Percentiles rank a stretch among this genome's conserved stretches.
Evolutionary conservation across 1,139 yeast species (phyloP).

Genomic region (Entelexis paramagnoliae): DNA sequence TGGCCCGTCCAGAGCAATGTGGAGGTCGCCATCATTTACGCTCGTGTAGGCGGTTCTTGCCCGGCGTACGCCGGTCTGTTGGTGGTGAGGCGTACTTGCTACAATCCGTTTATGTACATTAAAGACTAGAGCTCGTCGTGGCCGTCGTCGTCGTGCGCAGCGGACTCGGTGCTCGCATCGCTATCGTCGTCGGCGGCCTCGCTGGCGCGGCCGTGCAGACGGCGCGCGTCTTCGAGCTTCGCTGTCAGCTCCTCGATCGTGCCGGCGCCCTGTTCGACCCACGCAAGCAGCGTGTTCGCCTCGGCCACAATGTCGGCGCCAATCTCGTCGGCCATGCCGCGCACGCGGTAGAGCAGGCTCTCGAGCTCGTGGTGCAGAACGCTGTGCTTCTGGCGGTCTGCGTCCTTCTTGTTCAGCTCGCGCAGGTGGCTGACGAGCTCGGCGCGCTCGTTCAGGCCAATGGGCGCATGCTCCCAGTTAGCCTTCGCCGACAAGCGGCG

Average conservation of each 20-base stretch:
- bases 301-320: conserved; percentile 6
- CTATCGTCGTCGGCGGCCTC: background rate
- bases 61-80: no score
- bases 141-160: background rate
- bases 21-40: no score
- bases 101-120: background rate
- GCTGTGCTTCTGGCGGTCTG: conserved; percentile 20
- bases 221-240: conserved; percentile 17
- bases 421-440: conserved; percentile 19
- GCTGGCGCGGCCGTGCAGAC: conserved; percentile 7
- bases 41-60: no score
- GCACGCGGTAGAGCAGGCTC: conserved; percentile 22
- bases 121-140: conserved; percentile 11
- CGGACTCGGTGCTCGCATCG: no score
- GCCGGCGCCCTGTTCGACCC: conserved; percentile 20
- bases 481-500: conserved; percentile 12
- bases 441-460: conserved; percentile 18
- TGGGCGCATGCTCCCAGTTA: conserved; percentile 19
- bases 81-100: no score
- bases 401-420: conserved; percentile 21
- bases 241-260: conserved; percentile 18
- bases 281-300: conserved; percentile 18
- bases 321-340: conserved; percentile 20
- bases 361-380: conserved; percentile 25
- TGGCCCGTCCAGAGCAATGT: no score